Conservation (phyloP, 164 flowering plant genomes). For the Berberis thunbergii region DNA sequence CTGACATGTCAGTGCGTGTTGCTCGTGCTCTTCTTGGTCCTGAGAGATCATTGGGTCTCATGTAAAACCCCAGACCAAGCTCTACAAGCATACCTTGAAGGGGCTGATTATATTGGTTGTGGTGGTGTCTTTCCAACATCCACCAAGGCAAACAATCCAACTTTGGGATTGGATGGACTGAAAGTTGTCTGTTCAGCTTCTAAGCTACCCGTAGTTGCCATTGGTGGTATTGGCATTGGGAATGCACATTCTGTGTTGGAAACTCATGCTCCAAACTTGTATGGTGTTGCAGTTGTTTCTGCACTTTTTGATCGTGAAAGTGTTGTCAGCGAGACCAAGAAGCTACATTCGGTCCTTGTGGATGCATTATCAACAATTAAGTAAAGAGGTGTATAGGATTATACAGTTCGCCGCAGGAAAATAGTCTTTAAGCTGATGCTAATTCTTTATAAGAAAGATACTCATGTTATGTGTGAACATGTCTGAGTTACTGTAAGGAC, state of each 20-base stretch:
- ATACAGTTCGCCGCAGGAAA: too few relatives aligned
- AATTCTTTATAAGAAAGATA: too few relatives aligned
- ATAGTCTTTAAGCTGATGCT: too few relatives aligned
- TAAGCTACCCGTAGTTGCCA: slow-evolving; percentile 86
- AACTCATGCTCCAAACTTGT: slow-evolving; percentile 42
- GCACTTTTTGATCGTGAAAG: slow-evolving; percentile 75
- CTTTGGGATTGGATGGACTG: slow-evolving; percentile 74
- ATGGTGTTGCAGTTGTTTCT: slow-evolving; percentile 89
- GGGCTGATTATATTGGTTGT: slow-evolving; percentile 93
- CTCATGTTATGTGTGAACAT: too few relatives aligned
- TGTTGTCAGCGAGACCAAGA: slow-evolving; percentile 40
- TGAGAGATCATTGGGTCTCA: slow-evolving; percentile 74
- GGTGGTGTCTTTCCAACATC: slow-evolving; percentile 82
- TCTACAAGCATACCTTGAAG: slow-evolving; percentile 69
- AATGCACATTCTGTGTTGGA: slow-evolving; percentile 66
- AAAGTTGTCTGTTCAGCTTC: slow-evolving; percentile 58
- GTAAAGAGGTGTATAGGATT: neutral
- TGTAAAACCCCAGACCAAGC: slow-evolving; percentile 92
- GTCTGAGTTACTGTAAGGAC: too few relatives aligned
- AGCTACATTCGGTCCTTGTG: slow-evolving; percentile 32
- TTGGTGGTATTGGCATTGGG: slow-evolving; percentile 72
- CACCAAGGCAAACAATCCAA: slow-evolving; percentile 72
- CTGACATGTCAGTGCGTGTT: slow-evolving; percentile 46
- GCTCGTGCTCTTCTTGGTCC: slow-evolving; percentile 82
- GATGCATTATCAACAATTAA: neutral